Evolutionary conservation across 2,329 filamentous ascomycete species (phyloP), one percentile per base, ranked within the genome.

Genomic region (Dactylellina cionopaga): DNA sequence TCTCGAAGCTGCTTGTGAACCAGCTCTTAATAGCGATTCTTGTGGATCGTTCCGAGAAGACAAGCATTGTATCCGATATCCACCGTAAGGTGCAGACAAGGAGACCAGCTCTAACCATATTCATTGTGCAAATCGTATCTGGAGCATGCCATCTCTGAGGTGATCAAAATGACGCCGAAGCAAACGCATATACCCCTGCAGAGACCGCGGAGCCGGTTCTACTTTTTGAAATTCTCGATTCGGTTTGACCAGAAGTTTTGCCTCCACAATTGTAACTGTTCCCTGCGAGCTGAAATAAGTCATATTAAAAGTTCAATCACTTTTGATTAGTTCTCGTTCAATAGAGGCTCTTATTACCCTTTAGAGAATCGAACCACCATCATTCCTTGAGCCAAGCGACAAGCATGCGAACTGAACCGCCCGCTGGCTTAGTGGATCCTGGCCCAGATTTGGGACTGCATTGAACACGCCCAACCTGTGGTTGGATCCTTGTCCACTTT

Each of bases 321-420:
- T 19, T 19, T 10, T 13, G 6, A 29, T 2, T 3, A n/a, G n/a
- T n/a, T n/a, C n/a, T n/a, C n/a, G n/a, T n/a, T n/a, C n/a, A 19
- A 9, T 3, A 7, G 51, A 55, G 51, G 51, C 51, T 55, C 51
- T 55, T 39, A 41, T 52, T 7, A 25, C 51, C 22, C n/a, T 27
- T 55, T 55, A 3, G 35, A 35, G 19, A 22, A 37, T 37, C 31
- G 13, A 17, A 37, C 35, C 33, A 55, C 51, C 35, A n/a, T 5
- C 9, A 25, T 17, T 4, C 10, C 17, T 1, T n/a, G 29, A 35
- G n/a, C n/a, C n/a, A n/a, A n/a, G n/a, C n/a, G n/a, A n/a, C n/a
- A n/a, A n/a, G n/a, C n/a, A n/a, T n/a, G n/a, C n/a, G n/a, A 52
- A 37, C 37, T 24, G 43, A 44, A 5, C 17, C 25, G 31, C 7